Conservation (phyloP, 2,329 filamentous ascomycete species). For the Ophiostoma ips region DNA sequence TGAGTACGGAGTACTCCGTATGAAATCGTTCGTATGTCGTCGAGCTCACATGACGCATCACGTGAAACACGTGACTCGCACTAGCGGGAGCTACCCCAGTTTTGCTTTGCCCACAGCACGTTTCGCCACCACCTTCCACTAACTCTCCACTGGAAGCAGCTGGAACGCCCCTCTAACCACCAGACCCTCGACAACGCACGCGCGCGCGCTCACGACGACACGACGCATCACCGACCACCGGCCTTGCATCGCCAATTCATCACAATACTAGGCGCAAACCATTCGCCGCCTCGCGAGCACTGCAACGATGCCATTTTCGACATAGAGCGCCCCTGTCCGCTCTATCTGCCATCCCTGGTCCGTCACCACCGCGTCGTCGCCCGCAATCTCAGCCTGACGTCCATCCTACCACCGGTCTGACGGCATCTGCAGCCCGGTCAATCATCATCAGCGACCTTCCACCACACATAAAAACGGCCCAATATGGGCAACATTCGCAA, state of each 20-base stretch:
- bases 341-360: not conserved
- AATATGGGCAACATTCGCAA: slow-evolving; percentile 89
- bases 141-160: not conserved
- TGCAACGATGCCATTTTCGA: not conserved
- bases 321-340: not conserved
- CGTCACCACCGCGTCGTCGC: not conserved
- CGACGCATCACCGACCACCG: not conserved
- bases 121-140: not conserved
- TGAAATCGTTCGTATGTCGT: no score
- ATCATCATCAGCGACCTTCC: no score
- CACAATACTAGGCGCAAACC: not conserved
- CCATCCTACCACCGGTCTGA: no score
- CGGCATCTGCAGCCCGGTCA: no score
- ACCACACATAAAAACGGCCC: not conserved
- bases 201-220: not conserved
- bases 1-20: no score
- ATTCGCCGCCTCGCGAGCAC: not conserved
- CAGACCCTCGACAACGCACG: not conserved
- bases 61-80: not conserved
- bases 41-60: no score
- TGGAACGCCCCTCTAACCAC: not conserved
- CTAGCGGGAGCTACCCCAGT: not conserved
- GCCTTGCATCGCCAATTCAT: not conserved
- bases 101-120: not conserved
- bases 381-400: not conserved